Conservation (phyloP, 1,284 basidiomycete genomes). For the Vanrija sp. region DNA sequence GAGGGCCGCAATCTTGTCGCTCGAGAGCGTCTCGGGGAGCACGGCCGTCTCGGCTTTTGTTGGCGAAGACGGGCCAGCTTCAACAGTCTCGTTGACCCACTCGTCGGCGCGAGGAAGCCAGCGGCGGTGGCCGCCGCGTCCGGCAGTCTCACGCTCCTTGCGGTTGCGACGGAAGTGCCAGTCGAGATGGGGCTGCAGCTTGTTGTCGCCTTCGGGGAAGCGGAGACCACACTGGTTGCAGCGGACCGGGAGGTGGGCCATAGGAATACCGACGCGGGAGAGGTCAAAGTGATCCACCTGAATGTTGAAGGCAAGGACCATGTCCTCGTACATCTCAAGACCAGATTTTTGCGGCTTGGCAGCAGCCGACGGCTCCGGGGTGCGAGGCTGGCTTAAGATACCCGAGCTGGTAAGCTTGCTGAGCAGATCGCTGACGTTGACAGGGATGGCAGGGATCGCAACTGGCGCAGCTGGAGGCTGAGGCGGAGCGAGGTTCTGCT, state of each 20-base stretch:
- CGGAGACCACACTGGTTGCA: conserved; percentile 94
- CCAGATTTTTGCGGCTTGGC: conserved; percentile 39
- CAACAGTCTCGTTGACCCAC: conserved; percentile 66
- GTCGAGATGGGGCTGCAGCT: conserved; percentile 86
- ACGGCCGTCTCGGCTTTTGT: conserved; percentile 3
- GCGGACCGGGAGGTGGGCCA: conserved; percentile 69
- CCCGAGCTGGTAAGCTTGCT: conserved; percentile 37
- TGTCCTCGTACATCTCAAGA: conserved; percentile 65
- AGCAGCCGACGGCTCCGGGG: conserved; percentile 50
- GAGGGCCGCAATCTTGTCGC: conserved; percentile 70
- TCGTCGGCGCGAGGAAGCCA: conserved; percentile 87
- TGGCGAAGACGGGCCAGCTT: conserved; percentile 31
- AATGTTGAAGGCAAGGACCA: conserved; percentile 65
- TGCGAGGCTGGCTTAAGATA: conserved; percentile 53
- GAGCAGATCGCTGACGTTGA: conserved; percentile 41
- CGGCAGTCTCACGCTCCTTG: conserved; percentile 75
- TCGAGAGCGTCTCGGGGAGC: conserved; percentile 47
- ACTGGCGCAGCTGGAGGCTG: conserved; percentile 5
- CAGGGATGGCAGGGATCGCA: conserved; percentile 22
- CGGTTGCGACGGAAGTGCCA: conserved; percentile 96
- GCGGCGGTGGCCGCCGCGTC: conserved; percentile 81
- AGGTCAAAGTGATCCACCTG: conserved; percentile 69
- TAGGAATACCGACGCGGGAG: conserved; percentile 57
- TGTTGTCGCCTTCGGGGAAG: conserved; percentile 67
- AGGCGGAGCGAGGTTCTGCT: conserved; percentile 9